Percentiles rank a stretch among this genome's conserved stretches.
Evolutionary conservation across 306 rosid genomes (phyloP).

Genomic region (Abrus pulchellus): DNA sequence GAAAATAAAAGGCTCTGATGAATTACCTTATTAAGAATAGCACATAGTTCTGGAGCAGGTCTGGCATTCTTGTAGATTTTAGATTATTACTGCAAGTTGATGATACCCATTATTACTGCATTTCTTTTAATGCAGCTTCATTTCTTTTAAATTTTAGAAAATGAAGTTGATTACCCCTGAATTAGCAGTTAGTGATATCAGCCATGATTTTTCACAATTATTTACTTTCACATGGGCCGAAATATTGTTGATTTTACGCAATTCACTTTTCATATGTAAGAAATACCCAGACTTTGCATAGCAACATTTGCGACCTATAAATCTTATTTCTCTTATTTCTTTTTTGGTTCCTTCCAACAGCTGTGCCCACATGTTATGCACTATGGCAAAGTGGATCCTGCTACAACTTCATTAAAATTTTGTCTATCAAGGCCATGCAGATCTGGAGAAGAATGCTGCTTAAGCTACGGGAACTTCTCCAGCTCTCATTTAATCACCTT

Average conservation of each 20-base stretch:
- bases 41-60: conserved; percentile 33
- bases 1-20: conserved; percentile 20
- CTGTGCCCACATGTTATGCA: conserved; percentile 75
- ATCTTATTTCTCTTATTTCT: conserved; percentile 32
- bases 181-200: conserved; percentile 24
- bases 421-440: conserved; percentile 83
- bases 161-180: not conserved
- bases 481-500: conserved; percentile 80
- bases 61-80: conserved; percentile 25
- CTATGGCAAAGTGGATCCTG: conserved; percentile 79
- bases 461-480: conserved; percentile 82
- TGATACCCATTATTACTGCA: conserved; percentile 9
- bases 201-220: conserved; percentile 17
- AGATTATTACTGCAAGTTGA: conserved; percentile 33
- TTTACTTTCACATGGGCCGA: conserved; percentile 16
- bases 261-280: not conserved
- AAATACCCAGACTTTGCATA: not conserved
- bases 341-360: conserved; percentile 61
- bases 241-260: not conserved
- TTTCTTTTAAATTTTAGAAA: too few relatives aligned
- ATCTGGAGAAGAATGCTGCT: conserved; percentile 83
- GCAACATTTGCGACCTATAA: conserved; percentile 28
- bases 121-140: too few relatives aligned
- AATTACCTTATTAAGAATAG: conserved; percentile 7
- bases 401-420: conserved; percentile 81